Evolutionary conservation across 2,329 filamentous ascomycete species (phyloP).

Genomic region (Alternaria brassicae): DNA sequence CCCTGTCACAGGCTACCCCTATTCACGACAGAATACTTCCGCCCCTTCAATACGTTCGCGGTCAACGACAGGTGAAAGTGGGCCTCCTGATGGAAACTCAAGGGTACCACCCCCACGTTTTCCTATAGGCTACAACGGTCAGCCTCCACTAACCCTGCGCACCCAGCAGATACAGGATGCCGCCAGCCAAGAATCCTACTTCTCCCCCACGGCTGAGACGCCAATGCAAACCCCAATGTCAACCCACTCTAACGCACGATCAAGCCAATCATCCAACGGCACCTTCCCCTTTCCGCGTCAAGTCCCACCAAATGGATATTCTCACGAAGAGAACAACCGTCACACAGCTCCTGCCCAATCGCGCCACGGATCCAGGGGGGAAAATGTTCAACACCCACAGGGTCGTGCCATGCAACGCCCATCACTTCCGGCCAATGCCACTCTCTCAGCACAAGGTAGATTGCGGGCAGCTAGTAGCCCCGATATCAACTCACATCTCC

Average conservation of each 20-base stretch:
- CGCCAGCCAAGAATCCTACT: slow-evolving; percentile 85
- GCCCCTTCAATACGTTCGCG: slow-evolving; percentile 77
- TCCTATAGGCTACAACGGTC: slow-evolving; percentile 63
- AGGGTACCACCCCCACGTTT: slow-evolving; percentile 74
- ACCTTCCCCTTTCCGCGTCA: slow-evolving; percentile 84
- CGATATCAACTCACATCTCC: slow-evolving; percentile 75
- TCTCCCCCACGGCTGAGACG: slow-evolving; percentile 84
- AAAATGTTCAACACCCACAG: slow-evolving; percentile 70
- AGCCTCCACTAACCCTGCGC: slow-evolving; percentile 72
- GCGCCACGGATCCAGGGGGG: slow-evolving; percentile 77
- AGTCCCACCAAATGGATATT: slow-evolving; percentile 72
- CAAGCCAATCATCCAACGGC: slow-evolving; percentile 73
- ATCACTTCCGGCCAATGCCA: slow-evolving; percentile 74
- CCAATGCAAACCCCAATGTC: slow-evolving; percentile 81
- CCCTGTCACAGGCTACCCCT: slow-evolving; percentile 52
- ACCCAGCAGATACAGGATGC: slow-evolving; percentile 66
- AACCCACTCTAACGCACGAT: slow-evolving; percentile 61
- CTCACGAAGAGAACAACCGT: slow-evolving; percentile 75
- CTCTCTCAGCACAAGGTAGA: slow-evolving; percentile 60
- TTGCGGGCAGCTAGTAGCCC: slow-evolving; percentile 94
- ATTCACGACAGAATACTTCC: slow-evolving; percentile 72
- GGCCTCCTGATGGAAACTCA: slow-evolving; percentile 57
- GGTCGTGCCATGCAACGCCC: slow-evolving; percentile 74
- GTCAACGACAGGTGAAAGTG: slow-evolving; percentile 76
- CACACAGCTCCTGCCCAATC: slow-evolving; percentile 90